phyloP scores from a whole-genome alignment of 2,329 filamentous ascomycete species.

The Helotiales sp. region DNA sequence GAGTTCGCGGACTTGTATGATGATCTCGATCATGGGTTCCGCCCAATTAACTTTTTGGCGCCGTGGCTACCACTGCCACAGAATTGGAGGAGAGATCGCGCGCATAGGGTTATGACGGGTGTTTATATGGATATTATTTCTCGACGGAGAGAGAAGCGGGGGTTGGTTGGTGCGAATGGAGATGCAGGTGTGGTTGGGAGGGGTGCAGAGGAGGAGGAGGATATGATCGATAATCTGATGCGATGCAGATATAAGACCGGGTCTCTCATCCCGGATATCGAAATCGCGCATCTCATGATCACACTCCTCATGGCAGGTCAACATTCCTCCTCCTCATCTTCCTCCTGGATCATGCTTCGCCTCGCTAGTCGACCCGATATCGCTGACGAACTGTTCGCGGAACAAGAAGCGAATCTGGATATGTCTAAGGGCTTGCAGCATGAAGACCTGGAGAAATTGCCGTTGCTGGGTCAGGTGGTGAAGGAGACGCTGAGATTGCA shows the following conservation, averaged over 20 bases:
- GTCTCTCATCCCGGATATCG: constrained; percentile 72
- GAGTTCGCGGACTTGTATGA: constrained; percentile 81
- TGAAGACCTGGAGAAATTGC: constrained; percentile 73
- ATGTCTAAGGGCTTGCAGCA: constrained; percentile 57
- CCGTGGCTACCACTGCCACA: constrained; percentile 84
- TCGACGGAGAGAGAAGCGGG: constrained; percentile 55
- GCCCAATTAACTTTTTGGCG: constrained; percentile 84
- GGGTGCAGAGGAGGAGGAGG: constrained; percentile 84
- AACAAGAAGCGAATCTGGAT: constrained; percentile 65
- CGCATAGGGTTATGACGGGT: constrained; percentile 77
- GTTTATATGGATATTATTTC: constrained; percentile 82
- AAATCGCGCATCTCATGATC: constrained; percentile 93
- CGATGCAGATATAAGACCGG: constrained; percentile 74
- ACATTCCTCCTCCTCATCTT: constrained; percentile 81
- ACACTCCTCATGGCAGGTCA: constrained; percentile 90
- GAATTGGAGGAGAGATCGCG: constrained; percentile 78
- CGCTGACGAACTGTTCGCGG: constrained; percentile 77
- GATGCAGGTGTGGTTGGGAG: constrained; percentile 52
- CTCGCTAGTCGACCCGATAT: constrained; percentile 77
- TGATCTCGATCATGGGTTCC: constrained; percentile 86
- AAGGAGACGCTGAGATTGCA: constrained; percentile 90
- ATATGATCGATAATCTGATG: constrained; percentile 66
- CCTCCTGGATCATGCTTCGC: constrained; percentile 80
- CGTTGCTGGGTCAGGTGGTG: constrained; percentile 80
- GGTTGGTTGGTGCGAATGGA: too few species aligned